Evolutionary conservation across 2,329 filamentous ascomycete genomes (phyloP), one percentile per base, ranked within the genome.

Genomic region (Epicoccum nigrum): DNA sequence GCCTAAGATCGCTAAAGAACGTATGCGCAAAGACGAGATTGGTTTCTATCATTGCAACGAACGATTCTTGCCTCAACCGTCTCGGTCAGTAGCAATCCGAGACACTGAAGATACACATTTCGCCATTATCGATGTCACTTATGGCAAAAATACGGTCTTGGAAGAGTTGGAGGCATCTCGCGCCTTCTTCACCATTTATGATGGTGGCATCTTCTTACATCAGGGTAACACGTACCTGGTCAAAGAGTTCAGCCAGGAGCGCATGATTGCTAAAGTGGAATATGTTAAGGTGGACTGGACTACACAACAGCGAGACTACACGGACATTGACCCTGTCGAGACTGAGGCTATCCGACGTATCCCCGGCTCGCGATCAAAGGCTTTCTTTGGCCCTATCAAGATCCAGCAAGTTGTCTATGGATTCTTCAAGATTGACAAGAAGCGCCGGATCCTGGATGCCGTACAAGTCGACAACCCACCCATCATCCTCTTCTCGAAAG

Each of bases 91-190:
- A 4, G 85, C 89, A 9, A 96, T 99, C 59, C 86, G 93, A 37
- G 92, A 97, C 67, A 93, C 89, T 0, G 86, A 89, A 73, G 90
- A 97, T 54, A 87, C 90, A n/a, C 89, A 96, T 67, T 97, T 97
- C 69, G 93, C 94, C 19, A 89, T 99, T 42, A 84, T 99, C 44
- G 91, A 99, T 75, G 87, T 88, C 12, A 94, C 90, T 0, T 84
- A 94, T 60, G 86, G 86, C 20, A 84, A 85, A 46, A 97, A 97
- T 68, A 78, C 86, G 0, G 89, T 99, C 0, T 81, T 99, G 1
- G 94, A 99, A 77, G 92, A 97, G 74, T 82, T 99, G n/a, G 94
- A 97, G 74, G 90, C 92, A 1, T 94, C 89, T 1, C 86, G 94
- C n/a, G 93, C 93, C 1, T 93, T 91, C 60, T 97, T 96, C 74